Conservation (phyloP, 768 basidiomycete species). For the Hygrophorus russula region DNA sequence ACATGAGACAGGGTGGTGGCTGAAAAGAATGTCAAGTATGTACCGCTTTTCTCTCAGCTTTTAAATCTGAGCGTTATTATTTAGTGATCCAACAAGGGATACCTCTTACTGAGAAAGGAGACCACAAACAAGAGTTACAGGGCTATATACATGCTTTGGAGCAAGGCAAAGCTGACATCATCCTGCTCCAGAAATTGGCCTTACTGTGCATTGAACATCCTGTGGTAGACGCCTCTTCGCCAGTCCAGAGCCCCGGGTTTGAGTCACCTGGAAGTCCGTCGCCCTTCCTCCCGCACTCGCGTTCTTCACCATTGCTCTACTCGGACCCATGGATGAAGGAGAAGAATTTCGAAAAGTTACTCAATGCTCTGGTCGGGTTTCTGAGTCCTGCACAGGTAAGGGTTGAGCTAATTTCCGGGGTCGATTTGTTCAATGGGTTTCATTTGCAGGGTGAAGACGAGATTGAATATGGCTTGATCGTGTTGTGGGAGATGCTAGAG, state of each 20-base stretch:
- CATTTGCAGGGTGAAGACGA: slow-evolving; percentile 31
- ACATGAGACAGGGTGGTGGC: slow-evolving; percentile 78
- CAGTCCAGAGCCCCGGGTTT: slow-evolving; percentile 43
- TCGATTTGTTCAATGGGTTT: slow-evolving; percentile 3
- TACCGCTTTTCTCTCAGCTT: slow-evolving; percentile 14
- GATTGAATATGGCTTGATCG: slow-evolving; percentile 69
- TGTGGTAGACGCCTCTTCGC: slow-evolving; percentile 38
- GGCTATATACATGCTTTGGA: slow-evolving; percentile 44
- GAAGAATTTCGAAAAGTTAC: slow-evolving; percentile 59
- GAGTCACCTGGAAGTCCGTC: slow-evolving; percentile 47
- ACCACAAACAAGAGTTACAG: slow-evolving; percentile 39
- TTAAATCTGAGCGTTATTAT: slow-evolving; percentile 1
- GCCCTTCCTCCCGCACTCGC: slow-evolving; percentile 31
- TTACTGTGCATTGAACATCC: slow-evolving; percentile 53
- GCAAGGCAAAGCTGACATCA: slow-evolving; percentile 36
- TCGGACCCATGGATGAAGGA: slow-evolving; percentile 64
- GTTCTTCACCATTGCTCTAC: slow-evolving; percentile 31
- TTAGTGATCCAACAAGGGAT: slow-evolving; percentile 41
- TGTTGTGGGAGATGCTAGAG: slow-evolving; percentile 77
- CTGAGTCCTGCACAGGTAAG: slow-evolving; percentile 54
- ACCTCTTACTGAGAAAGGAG: slow-evolving; percentile 25
- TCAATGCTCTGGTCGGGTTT: slow-evolving; percentile 52
- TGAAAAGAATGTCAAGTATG: slow-evolving; percentile 62
- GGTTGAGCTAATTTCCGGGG: slow-evolving; percentile 3
- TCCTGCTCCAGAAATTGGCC: slow-evolving; percentile 54